Base-by-base conservation (phyloP, 495 filamentous ascomycete genomes). In the Apodospora peruviana region DNA sequence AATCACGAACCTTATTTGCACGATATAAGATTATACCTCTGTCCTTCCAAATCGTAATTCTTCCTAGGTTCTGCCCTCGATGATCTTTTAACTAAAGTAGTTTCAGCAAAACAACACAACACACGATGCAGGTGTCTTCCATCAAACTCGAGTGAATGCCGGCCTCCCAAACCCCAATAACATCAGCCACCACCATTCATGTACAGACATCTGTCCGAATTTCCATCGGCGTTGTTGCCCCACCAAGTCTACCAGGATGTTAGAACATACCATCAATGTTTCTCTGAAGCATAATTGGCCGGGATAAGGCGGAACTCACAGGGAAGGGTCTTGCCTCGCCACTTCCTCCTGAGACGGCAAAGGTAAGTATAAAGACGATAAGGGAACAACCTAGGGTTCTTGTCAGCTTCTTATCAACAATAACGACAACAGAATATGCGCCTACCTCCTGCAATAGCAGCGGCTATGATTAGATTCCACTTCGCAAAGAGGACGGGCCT, bases 311-410 rank as follows among this genome's bases (percentile, higher is more conserved):
- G 73, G 68, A 68, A 55, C 53, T 36, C 20, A 49, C 47, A 5
- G 65, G 66, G 40, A 69, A 69, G 3, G 54, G 60, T 17, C 49
- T 25, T 11, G 61, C 47, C 2, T 43, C 55, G 1, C 67, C 67
- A 39, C 56, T 59, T 17, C 62, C 79, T 0, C 79, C 78, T 18
- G 73, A 68, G 0, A 82, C 74, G 0, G 79, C 77, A 60, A 82
- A 82, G 2, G 71, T 73, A 4, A 81, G 65, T 17, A 81, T 70
- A 49, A 81, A 82, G 2, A 81, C 60, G 0, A 80, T 60, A 8
- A 72, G 65, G 40, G 72, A 65, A 37, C 67, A 72, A 22, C 19
- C 39, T 41, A 32, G 39, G 8, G 14, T 24, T 9, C 5, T 41
- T 1, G 1, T 23, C 21, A 41, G 39, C 19, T 38, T 7, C 3